Base-by-base conservation (phyloP, 495 filamentous ascomycete genomes). In the Pseudotulostoma volvatum region DNA sequence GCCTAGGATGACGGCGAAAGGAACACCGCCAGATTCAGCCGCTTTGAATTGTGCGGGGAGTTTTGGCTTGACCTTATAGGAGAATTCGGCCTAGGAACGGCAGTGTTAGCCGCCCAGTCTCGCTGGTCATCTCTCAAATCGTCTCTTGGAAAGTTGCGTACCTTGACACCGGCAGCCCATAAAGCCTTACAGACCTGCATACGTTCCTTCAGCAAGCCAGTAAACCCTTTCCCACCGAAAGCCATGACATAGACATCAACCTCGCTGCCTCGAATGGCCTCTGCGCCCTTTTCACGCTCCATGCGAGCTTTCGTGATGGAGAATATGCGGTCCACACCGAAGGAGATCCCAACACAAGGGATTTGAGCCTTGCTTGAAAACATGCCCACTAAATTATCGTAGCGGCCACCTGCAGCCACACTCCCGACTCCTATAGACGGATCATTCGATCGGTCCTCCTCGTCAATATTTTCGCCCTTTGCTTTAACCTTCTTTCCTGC, bases 301-400 rank as follows among this genome's bases (percentile, higher is more conserved):
- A 78, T 68, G n/a, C 76, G 70, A 7, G 81, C 76, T 59, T 87
- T 84, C 25, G 74, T 84, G 57, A 95, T 83, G 34, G 79, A 82
- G 61, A 93, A 94, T 48, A 96, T 95, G 37, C 87, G 79, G 59
- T 95, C 88, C 14, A 94, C 81, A 37, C 88, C 88, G 55, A 95
- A 93, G 8, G 84, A 93, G 44, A 95, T 81, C 43, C 88, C 87
- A 4, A 94, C 84, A 52, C 88, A 94, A 18, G 88, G 88, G 28
- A 93, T 82, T 50, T 84, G 77, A 1, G 66, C 65, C 62, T 90
- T 92, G 43, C 77, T 77, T 32, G 63, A 66, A 67, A 93, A 95
- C 84, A 93, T 93, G 56, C 81, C 81, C 19, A 94, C 88, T 3
- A 94, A 71, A 50, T 87, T 81, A 53, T 95, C 88, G 56, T 95